phyloP scores from a whole-genome alignment of 805 yeast genomes.

The Barnettozyma vustinii region DNA sequence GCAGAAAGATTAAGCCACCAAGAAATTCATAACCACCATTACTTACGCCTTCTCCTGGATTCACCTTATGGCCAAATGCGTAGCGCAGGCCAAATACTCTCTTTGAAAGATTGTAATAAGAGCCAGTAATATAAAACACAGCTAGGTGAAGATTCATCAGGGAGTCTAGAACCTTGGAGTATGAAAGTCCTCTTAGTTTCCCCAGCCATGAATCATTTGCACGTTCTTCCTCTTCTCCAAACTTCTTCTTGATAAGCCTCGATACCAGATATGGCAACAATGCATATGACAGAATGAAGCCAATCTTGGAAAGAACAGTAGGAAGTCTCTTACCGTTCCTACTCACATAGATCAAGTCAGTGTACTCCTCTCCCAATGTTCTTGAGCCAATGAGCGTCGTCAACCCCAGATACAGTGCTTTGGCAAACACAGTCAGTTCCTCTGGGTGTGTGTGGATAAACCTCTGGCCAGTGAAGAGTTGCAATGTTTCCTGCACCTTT shows the following conservation, averaged over 20 bases:
- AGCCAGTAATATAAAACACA: slow-evolving; percentile 75
- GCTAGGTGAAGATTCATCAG: slow-evolving; percentile 71
- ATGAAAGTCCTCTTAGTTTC: slow-evolving; percentile 29
- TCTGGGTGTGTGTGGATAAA: slow-evolving; percentile 59
- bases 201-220: slow-evolving; percentile 5
- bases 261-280: slow-evolving; percentile 54
- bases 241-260: slow-evolving; percentile 19
- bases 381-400: slow-evolving; percentile 75
- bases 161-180: slow-evolving; percentile 42
- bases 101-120: slow-evolving; percentile 73
- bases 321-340: slow-evolving; percentile 49
- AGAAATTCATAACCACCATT: slow-evolving; percentile 68
- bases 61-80: slow-evolving; percentile 60
- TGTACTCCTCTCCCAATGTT: slow-evolving; percentile 93
- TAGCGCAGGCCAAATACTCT: slow-evolving; percentile 77
- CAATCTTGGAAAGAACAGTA: slow-evolving; percentile 38
- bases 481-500: slow-evolving; percentile 53
- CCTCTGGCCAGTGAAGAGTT: slow-evolving; percentile 53
- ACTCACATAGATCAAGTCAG: slow-evolving; percentile 66
- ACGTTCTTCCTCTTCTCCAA: slow-evolving; percentile 15
- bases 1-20: slow-evolving; percentile 57
- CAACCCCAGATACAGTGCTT: slow-evolving; percentile 57
- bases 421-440: slow-evolving; percentile 53
- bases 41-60: slow-evolving; percentile 33
- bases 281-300: slow-evolving; percentile 56